Base-by-base conservation (phyloP, 2,329 filamentous ascomycete genomes). In the Nemania sp. region DNA sequence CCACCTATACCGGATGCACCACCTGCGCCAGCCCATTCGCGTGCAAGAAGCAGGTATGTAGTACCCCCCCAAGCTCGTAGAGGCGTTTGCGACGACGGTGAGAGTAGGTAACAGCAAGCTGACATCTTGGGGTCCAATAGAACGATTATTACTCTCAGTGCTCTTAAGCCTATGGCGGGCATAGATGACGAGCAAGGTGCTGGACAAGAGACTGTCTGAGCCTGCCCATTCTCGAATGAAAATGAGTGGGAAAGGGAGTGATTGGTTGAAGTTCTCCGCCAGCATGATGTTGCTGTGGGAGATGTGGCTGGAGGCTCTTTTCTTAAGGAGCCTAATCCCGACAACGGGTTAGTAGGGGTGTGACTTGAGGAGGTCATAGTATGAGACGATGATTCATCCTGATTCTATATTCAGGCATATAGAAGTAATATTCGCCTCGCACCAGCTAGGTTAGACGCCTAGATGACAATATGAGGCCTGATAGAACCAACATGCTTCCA, bases 1-100 rank as follows among this genome's bases (percentile, higher is more conserved):
- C 60, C 9, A 57, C 63, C 2, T 68, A 56, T 50, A 60, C 52
- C 20, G 67, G 67, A 5, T 69, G 67, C 61, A 66, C 62, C 3
- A 43, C 63, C 6, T 69, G 63, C 45, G 65, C 63, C 3, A 65
- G 54, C 15, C 59, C 57, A 3, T 64, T 45, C 13, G 65, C 63
- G 40, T 68, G 67, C 54, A 61, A 59, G 37, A 57, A 62, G 42
- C 67, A 69, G 63, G 65, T 66, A 66, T 2, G 63, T 62, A 39
- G 10, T n/a, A n/a, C n/a, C n/a, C n/a, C 32, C 13, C 7, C 21
- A 2, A 45, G 4, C 39, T 37, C 11, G 5, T 10, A 13, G 12
- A 9, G 18, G 18, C n/a, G n/a, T 39, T 39, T 12, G 35, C 10
- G n/a, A n/a, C 9, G n/a, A 34, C 3, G 45, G n/a, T 32, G 13